Evolutionary conservation across 2,329 filamentous ascomycete genomes (phyloP).

Genomic region (Cadophora sp.): DNA sequence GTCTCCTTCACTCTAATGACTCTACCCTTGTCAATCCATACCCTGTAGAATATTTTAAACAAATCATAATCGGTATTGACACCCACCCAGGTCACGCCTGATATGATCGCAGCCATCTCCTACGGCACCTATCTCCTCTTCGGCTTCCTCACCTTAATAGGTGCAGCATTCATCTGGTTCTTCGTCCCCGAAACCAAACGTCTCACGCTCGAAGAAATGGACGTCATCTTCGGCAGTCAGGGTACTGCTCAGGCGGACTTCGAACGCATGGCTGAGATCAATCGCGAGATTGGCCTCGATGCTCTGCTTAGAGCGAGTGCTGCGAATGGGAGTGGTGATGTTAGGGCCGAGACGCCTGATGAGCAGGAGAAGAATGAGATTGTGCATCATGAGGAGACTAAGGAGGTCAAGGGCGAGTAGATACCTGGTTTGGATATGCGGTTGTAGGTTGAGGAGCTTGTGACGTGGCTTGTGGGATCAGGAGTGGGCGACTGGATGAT

Average conservation of each 20-base stretch:
- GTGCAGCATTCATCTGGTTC: conserved; percentile 61
- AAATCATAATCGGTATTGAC: not conserved
- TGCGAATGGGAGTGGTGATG: not conserved
- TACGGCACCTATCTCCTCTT: conserved; percentile 79
- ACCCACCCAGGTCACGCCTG: conserved; percentile 65
- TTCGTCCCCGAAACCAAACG: conserved; percentile 61
- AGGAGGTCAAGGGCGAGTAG: conserved; percentile 14
- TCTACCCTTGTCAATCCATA: not conserved
- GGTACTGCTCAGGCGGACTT: conserved; percentile 71
- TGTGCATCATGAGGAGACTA: conserved; percentile 15
- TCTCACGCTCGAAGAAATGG: conserved; percentile 62
- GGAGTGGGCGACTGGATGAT: not conserved
- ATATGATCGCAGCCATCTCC: conserved; percentile 67
- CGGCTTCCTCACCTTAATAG: conserved; percentile 67
- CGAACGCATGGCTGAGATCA: conserved; percentile 76
- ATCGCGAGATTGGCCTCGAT: conserved; percentile 70
- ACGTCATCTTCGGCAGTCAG: conserved; percentile 70
- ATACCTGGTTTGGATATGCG: not conserved
- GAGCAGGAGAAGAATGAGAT: conserved; percentile 21
- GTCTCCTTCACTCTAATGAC: not conserved
- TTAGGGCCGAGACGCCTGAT: not conserved
- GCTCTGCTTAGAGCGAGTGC: conserved; percentile 22
- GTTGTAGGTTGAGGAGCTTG: not conserved
- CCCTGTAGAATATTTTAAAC: not conserved
- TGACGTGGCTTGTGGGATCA: not conserved